A percentile compares a stretch with the other conserved stretches of the same genome.
These are phyloP conservation scores for Saccharum spontaneum DNA, from an alignment of 176 grass and related monocot species.

Conservation along the genomic window DNA sequence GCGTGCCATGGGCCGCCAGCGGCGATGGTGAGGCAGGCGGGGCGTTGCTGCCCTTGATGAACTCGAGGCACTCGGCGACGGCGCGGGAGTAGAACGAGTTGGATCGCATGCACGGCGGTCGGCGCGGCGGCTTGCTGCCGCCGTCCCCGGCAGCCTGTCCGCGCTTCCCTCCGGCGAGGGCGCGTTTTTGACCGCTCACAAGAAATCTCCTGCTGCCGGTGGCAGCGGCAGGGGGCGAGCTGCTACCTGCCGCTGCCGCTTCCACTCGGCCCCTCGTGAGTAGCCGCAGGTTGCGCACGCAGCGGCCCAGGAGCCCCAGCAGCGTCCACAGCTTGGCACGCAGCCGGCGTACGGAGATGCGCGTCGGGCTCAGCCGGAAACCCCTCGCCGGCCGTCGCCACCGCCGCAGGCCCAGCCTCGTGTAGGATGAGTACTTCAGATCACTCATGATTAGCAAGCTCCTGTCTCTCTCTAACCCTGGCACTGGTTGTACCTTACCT, in stretches of 20 bases:
- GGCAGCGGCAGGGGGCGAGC: neutral
- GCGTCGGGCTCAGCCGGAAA: constrained; percentile 41
- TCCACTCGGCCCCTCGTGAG: constrained; percentile 20
- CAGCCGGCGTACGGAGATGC: constrained; percentile 38
- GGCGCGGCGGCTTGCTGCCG: neutral
- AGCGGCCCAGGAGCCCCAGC: constrained; percentile 37
- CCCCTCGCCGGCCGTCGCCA: constrained; percentile 38
- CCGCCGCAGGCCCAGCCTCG: constrained; percentile 34
- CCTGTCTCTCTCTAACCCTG: neutral
- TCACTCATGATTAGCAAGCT: constrained; percentile 5
- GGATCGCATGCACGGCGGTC: constrained; percentile 50
- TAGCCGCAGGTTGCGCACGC: constrained; percentile 32
- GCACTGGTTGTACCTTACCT: neutral
- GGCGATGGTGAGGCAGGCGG: neutral
- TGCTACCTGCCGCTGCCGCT: neutral
- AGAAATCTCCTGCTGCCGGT: neutral
- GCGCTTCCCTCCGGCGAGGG: neutral
- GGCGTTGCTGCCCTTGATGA: constrained; percentile 59
- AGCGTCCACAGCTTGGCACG: constrained; percentile 48
- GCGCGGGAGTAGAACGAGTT: constrained; percentile 57
- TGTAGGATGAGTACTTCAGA: constrained; percentile 21
- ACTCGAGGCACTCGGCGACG: constrained; percentile 60
- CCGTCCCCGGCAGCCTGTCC: neutral
- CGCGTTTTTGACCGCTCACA: neutral
- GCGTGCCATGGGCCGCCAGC: neutral